Base-by-base conservation (phyloP, 108 stramenopile species). In the Fragilaria radians region DNA sequence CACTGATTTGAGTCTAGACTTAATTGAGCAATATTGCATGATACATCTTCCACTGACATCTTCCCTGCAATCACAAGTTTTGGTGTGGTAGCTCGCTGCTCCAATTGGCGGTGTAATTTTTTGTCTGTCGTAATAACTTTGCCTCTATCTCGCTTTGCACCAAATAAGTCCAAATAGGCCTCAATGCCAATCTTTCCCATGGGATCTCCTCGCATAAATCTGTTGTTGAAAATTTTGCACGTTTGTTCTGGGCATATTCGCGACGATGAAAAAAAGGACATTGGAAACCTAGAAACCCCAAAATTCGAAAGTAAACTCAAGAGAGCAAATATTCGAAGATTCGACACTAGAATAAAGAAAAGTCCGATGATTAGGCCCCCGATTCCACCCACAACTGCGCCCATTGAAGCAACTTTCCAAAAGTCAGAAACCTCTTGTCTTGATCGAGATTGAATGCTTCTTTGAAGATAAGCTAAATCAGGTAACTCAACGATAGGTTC, bases 21-120 rank as follows among this genome's bases (percentile, higher is more conserved):
- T 53, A 78, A 71, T 62, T 92, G 84, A 4, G 84, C 90, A 59
- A 92, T 81, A 52, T 92, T 92, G 65, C 90, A 92, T 32, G 80
- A 70, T 0, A 71, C 80, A 50, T 88, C 81, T 49, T 78, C 86
- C 2, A 92, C 86, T 0, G 79, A 62, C 81, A 92, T 84, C 67
- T 92, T 86, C 19, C 90, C 90, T 25, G 90, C 90, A 65, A 92
- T 80, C 14, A 92, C 90, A 26, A 92, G 71, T 56, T 82, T 73
- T 23, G 89, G 36, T 11, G 36, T 42, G 11, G 14, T 14, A 42
- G 36, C 14, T 42, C 14, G 36, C 14, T 14, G 11, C 36, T 42
- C 36, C 7, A 42, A 14, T 14, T 42, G 7, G 7, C 36, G 36
- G 14, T 14, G 11, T 42, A 14, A 7, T 42, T 42, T 42, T 42